These are phyloP conservation scores for Pelargonium citronellum DNA, from an alignment of 441 rosid species.

Conservation along the genomic window DNA sequence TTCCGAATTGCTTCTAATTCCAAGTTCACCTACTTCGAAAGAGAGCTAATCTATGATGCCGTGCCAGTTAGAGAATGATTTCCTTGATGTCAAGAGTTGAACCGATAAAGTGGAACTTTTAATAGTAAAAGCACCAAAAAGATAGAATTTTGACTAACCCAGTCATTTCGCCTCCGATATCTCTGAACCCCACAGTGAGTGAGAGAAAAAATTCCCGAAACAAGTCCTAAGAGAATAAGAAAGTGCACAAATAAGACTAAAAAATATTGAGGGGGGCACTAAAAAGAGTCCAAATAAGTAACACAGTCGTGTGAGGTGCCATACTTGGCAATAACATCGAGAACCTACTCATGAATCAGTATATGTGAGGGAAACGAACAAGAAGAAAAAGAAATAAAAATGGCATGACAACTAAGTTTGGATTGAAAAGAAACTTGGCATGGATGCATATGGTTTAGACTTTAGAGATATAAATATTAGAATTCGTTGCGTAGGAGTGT, in stretches of 20 bases:
- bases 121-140: constrained; percentile 5
- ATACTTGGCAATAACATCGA: too few species aligned
- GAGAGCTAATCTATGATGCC: too few species aligned
- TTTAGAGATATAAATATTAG: too few species aligned
- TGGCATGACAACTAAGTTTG: background rate
- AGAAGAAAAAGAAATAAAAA: background rate
- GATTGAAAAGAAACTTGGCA: too few species aligned
- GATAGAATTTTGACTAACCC: constrained; percentile 41
- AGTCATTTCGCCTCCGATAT: constrained; percentile 60
- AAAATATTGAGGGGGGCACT: background rate
- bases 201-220: constrained; percentile 53
- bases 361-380: background rate
- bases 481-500: too few species aligned
- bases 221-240: constrained; percentile 50
- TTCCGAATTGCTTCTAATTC: background rate
- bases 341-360: background rate
- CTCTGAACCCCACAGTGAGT: constrained; percentile 60
- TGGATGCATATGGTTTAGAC: too few species aligned
- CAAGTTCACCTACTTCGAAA: too few species aligned
- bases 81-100: background rate
- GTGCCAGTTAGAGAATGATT: too few species aligned
- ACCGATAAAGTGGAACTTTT: background rate
- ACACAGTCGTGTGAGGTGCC: background rate
- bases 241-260: background rate
- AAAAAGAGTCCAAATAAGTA: background rate